Base-by-base conservation (phyloP, 2,329 filamentous ascomycete genomes). In the Arthroderma sp. region DNA sequence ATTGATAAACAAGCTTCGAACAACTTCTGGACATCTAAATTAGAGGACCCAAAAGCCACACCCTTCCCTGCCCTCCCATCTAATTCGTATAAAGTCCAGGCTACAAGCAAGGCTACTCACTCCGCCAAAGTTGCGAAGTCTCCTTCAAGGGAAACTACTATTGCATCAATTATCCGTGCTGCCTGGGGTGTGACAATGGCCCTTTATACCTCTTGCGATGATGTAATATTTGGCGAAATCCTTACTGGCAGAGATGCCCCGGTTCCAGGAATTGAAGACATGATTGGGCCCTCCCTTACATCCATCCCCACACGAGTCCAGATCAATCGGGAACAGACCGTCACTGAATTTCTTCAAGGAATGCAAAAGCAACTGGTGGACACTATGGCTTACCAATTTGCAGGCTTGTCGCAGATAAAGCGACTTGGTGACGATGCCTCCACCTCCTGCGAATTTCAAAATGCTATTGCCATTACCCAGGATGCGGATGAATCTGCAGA, bases 351-450 rank as follows among this genome's bases (percentile, higher is more conserved):
- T 60, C 69, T 84, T 4, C 73, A 77, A 53, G 67, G 71, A 2
- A 73, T 84, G 3, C 81, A 84, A 44, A 70, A 77, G 23, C 74
- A 77, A 57, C 77, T 76, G 0, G 70, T 79, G 0, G 69, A 73
- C 6, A 75, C 79, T 54, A 82, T 83, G 2, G 77, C 80, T 0
- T 78, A 82, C 63, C 80, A 85, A 68, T 81, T 85, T 66, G 74
- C 79, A 9, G 73, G 73, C 5, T 53, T 76, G 13, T 71, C 73
- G 53, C 69, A 74, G 52, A 75, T 75, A 58, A 77, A 80, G 19
- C 71, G 74, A 17, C 67, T 81, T 17, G 79, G 78, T 60, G 68
- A 75, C 1, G 69, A 73, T 56, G 66, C 68, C 5, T 66, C 67
- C n/a, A 60, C 65, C 15, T 71, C 71, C 28, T 74, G 71, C 56